Evolutionary conservation across 371 early-diverging fungal species (phyloP), one percentile per base, ranked within the genome.

Genomic region (Mucor indicus): DNA sequence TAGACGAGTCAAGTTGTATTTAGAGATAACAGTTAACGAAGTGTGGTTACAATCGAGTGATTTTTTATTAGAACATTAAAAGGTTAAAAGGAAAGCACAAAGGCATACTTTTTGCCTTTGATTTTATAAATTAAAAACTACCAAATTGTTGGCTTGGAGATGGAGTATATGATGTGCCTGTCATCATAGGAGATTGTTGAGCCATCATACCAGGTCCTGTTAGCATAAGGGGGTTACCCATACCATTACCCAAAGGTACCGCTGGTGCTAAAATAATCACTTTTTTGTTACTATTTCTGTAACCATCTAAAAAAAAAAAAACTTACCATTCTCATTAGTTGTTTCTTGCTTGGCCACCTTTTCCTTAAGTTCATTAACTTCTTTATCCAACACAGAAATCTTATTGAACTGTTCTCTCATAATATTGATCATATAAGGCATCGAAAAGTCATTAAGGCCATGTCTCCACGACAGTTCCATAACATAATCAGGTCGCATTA

Each of bases 381-480:
- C 74, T 35, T 68, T 60, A 11, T 65, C 68, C 55, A 81, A 60
- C 19, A 48, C 37, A 22, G 77, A 75, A 44, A 67, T 57, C 64
- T 89, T 89, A 41, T 45, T 60, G 59, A 81, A 78, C 56, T 86
- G 85, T 72, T 96, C 95, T 40, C 89, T 79, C 67, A 89, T 67
- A 30, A 81, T 73, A 55, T 98, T 94, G 56, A 97, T 89, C 75
- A 96, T 80, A 67, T 91, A 97, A 8, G 98, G 98, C 95, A 95
- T 95, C 17, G 95, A 89, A 74, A 93, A 91, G 55, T 95, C 95
- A 30, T 76, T 80, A 62, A 91, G 62, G 3, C 85, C 79, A 60
- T 93, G 80, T 24, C 95, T 78, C 96, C 97, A 98, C 5, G 93
- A 79, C 15, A 95, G 63, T 73, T 98, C 98, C 78, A 98, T 68